Conservation (phyloP, 179 eudicot genomes). For the Drosera spatulata region DNA sequence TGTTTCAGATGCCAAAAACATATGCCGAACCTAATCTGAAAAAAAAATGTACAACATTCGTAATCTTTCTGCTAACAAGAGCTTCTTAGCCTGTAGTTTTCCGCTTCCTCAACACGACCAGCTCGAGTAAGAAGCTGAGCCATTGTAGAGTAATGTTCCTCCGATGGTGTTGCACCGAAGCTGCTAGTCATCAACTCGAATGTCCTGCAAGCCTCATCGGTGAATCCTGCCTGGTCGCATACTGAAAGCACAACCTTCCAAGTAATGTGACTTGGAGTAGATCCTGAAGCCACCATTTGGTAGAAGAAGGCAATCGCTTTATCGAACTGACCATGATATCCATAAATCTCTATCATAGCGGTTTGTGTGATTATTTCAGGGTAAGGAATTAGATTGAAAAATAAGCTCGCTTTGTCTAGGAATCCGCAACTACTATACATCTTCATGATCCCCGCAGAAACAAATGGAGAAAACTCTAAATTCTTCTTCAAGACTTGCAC, state of each 20-base stretch:
- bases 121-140: slow-evolving; percentile 36
- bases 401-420: slow-evolving; percentile 40
- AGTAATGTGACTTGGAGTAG: slow-evolving; percentile 41
- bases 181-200: slow-evolving; percentile 41
- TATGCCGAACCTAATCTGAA: too few relatives aligned
- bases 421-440: slow-evolving; percentile 64
- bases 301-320: slow-evolving; percentile 49
- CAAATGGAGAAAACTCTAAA: slow-evolving; percentile 36
- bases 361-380: slow-evolving; percentile 53
- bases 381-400: slow-evolving; percentile 33
- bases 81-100: slow-evolving; percentile 32
- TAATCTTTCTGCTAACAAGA: slow-evolving; percentile 3
- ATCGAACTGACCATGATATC: slow-evolving; percentile 20
- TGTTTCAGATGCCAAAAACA: too few relatives aligned
- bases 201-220: slow-evolving; percentile 47
- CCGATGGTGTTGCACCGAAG: slow-evolving; percentile 28
- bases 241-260: slow-evolving; percentile 35
- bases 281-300: slow-evolving; percentile 32
- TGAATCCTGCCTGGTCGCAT: slow-evolving; percentile 63
- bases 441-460: slow-evolving; percentile 43
- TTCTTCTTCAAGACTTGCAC: slow-evolving; percentile 57
- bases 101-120: slow-evolving; percentile 50
- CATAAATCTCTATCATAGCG: slow-evolving; percentile 60
- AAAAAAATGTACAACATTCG: too few relatives aligned
- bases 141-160: slow-evolving; percentile 46